Base-by-base conservation (phyloP, 345 rosid species). In the Zanthoxylum bungeanum region DNA sequence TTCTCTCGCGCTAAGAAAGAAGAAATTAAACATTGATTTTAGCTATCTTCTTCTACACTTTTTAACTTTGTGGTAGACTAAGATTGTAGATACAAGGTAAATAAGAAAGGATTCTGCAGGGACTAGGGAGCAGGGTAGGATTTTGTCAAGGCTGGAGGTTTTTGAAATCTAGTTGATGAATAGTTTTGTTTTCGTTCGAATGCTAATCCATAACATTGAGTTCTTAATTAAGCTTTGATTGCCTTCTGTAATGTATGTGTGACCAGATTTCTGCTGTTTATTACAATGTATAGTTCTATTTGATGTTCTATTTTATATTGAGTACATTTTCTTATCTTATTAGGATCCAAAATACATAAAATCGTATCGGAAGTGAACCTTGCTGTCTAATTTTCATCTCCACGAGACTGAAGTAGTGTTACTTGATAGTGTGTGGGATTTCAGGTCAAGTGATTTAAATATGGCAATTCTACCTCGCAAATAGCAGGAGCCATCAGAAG, bases 21-120 rank as follows among this genome's bases (percentile, higher is more conserved):
- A 83, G 89, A 85, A 80, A 75, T 80, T 79, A 83, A 70, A 33
- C 22, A 37, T 22, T 46, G 39, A 55, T 22, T 60, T 42, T 51
- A 17, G 64, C 51, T 64, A 16, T 30, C 37, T 57, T 57, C 9
- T 47, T 59, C 9, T 11, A 17, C 30, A 0, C 22, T 34, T 0
- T 62, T 42, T 53, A 27, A 77, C 74, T 19, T 72, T 52, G 37
- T 34, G 37, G 61, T 49, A 9, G 47, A 67, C 60, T 67, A 3
- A 46, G 30, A 33, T 24, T 37, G 49, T 36, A 37, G 9, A 53
- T 36, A n/a, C 62, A 53, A 36, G 24, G 8, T 62, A 68, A 25
- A 52, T 67, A 30, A 28, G 55, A 65, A 61, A 66, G 72, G 31
- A 52, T 63, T n/a, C 34, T 73, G 58, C 33, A 63, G 39, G 73